phyloP scores from a whole-genome alignment of 1,139 yeast species.

The Diutina scorzettiae region DNA sequence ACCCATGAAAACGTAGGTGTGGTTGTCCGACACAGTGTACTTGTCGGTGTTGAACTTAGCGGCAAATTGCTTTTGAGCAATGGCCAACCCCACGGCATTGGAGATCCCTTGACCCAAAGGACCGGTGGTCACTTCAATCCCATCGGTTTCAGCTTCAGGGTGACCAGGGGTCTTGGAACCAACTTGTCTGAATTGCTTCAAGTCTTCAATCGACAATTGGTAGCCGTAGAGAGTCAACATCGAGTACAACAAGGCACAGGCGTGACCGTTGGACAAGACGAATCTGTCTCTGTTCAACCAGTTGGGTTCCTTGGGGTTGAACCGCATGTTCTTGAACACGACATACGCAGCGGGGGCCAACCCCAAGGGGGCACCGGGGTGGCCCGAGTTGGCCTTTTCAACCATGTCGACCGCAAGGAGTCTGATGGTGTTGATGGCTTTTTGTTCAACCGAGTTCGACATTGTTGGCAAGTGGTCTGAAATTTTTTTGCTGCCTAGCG shows the following conservation, averaged over 20 bases:
- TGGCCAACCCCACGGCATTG: conserved; percentile 94
- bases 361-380: conserved; percentile 99
- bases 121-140: conserved; percentile 97
- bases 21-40: conserved; percentile 56
- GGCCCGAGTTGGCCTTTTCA: conserved; percentile 89
- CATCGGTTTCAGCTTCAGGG: conserved; percentile 65
- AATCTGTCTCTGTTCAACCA: conserved; percentile 97
- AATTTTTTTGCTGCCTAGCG: too few relatives aligned
- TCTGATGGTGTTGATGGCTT: conserved; percentile 69
- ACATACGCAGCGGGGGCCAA: conserved; percentile 69
- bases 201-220: conserved; percentile 72
- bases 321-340: conserved; percentile 69
- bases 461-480: too few relatives aligned
- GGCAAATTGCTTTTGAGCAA: conserved; percentile 87
- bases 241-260: conserved; percentile 83
- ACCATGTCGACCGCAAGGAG: conserved; percentile 83
- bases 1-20: conserved; percentile 78
- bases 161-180: conserved; percentile 94
- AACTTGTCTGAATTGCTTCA: conserved; percentile 85
- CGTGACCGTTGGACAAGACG: conserved; percentile 94
- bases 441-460: conserved; percentile 5
- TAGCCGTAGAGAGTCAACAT: conserved; percentile 81
- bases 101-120: conserved; percentile 98
- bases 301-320: conserved; percentile 82
- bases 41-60: conserved; percentile 91